Evolutionary conservation across 1,139 yeast genomes (phyloP).

Genomic region (Candida gigantensis): DNA sequence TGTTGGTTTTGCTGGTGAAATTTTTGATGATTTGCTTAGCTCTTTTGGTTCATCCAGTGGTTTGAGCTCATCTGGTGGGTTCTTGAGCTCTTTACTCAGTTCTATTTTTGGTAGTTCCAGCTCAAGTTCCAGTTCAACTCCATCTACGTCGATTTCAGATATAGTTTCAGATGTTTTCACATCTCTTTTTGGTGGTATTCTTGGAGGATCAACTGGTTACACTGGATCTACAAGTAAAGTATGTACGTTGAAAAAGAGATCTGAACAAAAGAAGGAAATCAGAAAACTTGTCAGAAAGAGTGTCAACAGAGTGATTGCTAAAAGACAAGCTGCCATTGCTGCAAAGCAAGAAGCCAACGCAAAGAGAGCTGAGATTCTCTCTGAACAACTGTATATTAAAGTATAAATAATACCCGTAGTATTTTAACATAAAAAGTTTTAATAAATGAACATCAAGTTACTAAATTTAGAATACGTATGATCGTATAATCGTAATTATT

Average conservation of each 20-base stretch:
- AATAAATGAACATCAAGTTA: no score
- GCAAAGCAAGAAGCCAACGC: slow-evolving; percentile 8
- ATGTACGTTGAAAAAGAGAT: slow-evolving; percentile 7
- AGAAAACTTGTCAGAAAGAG: slow-evolving; percentile 20
- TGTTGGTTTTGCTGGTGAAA: slow-evolving; percentile 13
- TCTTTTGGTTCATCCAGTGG: slow-evolving; percentile 18
- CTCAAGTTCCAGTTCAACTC: slow-evolving; percentile 9
- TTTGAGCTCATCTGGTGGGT: slow-evolving; percentile 13
- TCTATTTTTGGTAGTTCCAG: slow-evolving; percentile 10
- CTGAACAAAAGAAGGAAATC: slow-evolving; percentile 22
- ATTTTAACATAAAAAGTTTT: no score
- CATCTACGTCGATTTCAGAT: slow-evolving; percentile 7
- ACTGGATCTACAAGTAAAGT: slow-evolving; percentile 5
- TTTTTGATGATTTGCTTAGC: slow-evolving; percentile 16
- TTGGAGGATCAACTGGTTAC: slow-evolving; percentile 14
- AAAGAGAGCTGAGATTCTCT: slow-evolving; percentile 7
- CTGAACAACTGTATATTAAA: not conserved
- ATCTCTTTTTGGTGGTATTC: slow-evolving; percentile 12
- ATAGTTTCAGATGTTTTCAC: slow-evolving; percentile 12
- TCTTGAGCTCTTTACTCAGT: slow-evolving; percentile 11
- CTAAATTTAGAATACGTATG: not conserved
- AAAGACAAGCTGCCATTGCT: slow-evolving; percentile 7
- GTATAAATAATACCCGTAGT: not conserved
- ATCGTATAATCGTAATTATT: no score
- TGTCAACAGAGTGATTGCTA: slow-evolving; percentile 15